phyloP scores from a whole-genome alignment of 371 early-diverging fungal species.

The Mortierella sp. region DNA sequence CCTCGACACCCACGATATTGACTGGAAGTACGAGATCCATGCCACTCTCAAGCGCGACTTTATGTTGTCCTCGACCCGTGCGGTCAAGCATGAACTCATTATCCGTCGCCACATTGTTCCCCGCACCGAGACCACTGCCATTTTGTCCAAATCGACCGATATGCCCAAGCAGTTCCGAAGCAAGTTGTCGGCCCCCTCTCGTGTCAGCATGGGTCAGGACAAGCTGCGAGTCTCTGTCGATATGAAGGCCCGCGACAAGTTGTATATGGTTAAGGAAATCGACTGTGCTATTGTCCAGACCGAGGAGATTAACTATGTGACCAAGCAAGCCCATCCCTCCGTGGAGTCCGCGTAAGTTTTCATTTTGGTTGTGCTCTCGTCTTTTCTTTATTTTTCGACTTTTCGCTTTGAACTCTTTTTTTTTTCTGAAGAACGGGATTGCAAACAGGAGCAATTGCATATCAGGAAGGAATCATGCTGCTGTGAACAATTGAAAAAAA shows the following conservation, averaged over 20 bases:
- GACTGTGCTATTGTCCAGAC: slow-evolving; percentile 47
- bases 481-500: background rate
- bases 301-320: slow-evolving; percentile 38
- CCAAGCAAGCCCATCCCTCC: slow-evolving; percentile 27
- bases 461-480: background rate
- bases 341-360: slow-evolving; percentile 48
- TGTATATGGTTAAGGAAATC: slow-evolving; percentile 46
- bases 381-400: background rate
- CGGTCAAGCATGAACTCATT: slow-evolving; percentile 42
- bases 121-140: background rate
- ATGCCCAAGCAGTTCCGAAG: slow-evolving; percentile 38
- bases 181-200: slow-evolving; percentile 30
- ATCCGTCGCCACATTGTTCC: slow-evolving; percentile 35
- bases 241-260: slow-evolving; percentile 44
- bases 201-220: slow-evolving; percentile 25
- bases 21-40: slow-evolving; percentile 55
- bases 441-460: background rate
- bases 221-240: slow-evolving; percentile 21
- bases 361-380: background rate
- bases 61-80: slow-evolving; percentile 22
- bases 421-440: background rate
- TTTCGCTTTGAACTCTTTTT: slow-evolving; percentile 5
- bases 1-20: slow-evolving; percentile 46
- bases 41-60: slow-evolving; percentile 38
- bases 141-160: slow-evolving; percentile 25